Evolutionary conservation across 345 rosid genomes (phyloP), one percentile per base, ranked within the genome.

Genomic region (Xanthoceras sorbifolium): DNA sequence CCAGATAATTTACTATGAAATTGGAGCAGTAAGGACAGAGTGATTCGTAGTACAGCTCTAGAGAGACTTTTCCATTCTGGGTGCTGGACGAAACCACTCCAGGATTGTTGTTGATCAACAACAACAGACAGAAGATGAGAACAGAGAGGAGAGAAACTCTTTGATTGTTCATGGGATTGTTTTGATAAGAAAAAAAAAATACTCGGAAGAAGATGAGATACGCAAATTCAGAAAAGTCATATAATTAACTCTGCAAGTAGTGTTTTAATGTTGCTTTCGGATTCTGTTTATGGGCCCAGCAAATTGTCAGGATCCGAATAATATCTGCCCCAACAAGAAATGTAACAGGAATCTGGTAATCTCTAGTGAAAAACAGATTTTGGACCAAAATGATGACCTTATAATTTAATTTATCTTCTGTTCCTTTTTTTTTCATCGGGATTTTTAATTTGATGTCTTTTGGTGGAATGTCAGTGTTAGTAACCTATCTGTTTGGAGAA

Each of bases 21-120:
- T 74, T 31, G 38, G 79, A 76, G 81, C 86, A 82, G 34, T 60
- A 80, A 0, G 89, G 91, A 75, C 93, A 90, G 15, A 85, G 77
- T 20, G 88, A 73, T 74, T 87, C 90, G 36, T 86, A 86, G 77
- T 84, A 88, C 9, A 87, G 79, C 15, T 59, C 44, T 38, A 78
- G 11, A 3, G 57, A 42, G 6, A 83, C 79, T 61, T 69, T 76
- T 52, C 42, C 52, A 3, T 64, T 75, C 69, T 55, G 69, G 46
- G 62, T 22, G 7, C 28, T 12, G 60, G 38, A 6, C 64, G n/a
- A 48, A 48, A 4, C 54, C 5, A 48, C 4, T 48, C 7, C 54
- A 15, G 54, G 54, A 48, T 48, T 17, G 20, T 48, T 48, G 18
- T 1, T 31, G 46, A 20, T 32, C 26, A 29, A 2, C n/a, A 69